These are phyloP conservation scores for Aspergillus coremiiformis DNA, from an alignment of 495 filamentous ascomycete species.

Conservation along the genomic window DNA sequence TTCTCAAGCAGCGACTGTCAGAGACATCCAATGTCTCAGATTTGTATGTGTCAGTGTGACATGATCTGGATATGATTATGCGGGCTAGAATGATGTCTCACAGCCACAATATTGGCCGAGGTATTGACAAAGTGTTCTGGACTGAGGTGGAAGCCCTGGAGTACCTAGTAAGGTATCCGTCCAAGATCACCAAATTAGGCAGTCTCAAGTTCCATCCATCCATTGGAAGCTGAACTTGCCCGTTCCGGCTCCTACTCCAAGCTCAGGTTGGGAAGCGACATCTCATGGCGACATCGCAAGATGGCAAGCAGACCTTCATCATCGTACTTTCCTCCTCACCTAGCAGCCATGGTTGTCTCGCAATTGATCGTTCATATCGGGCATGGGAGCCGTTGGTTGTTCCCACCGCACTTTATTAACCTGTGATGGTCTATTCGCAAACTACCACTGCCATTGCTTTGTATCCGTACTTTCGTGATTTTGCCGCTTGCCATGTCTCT, in stretches of 20 bases:
- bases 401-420: background rate
- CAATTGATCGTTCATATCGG: background rate
- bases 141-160: too few species aligned
- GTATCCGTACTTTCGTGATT: conserved; percentile 14
- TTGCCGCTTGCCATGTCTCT: conserved; percentile 21
- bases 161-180: too few species aligned
- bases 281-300: background rate
- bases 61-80: background rate
- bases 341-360: background rate
- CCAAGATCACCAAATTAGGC: background rate
- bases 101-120: background rate
- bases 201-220: background rate
- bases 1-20: background rate
- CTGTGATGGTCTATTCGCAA: conserved; percentile 5
- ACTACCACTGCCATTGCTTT: conserved; percentile 12
- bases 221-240: too few species aligned
- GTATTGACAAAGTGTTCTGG: background rate
- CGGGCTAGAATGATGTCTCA: background rate
- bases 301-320: background rate
- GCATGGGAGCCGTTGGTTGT: background rate
- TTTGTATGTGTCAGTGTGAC: background rate
- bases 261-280: background rate
- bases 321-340: background rate
- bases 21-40: background rate
- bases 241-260: background rate